These are phyloP conservation scores for Aspergillus sp. DNA, from an alignment of 2,329 filamentous ascomycete genomes.

Conservation along the genomic window DNA sequence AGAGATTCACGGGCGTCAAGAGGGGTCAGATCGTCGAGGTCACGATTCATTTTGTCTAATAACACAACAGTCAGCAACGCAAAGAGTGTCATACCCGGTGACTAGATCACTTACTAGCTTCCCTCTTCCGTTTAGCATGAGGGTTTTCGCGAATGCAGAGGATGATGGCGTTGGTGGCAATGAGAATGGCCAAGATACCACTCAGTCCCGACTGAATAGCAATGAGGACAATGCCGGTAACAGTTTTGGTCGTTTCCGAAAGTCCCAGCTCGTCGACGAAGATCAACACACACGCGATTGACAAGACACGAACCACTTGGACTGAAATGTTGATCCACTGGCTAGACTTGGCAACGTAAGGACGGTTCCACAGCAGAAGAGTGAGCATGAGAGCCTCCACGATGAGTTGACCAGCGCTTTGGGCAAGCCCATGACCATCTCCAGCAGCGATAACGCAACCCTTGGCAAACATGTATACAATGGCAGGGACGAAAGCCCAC, in stretches of 20 bases:
- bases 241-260: slow-evolving; percentile 86
- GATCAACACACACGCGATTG: slow-evolving; percentile 82
- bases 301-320: slow-evolving; percentile 83
- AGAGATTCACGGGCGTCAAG: slow-evolving; percentile 72
- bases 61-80: neutral
- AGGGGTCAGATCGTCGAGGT: slow-evolving; percentile 80
- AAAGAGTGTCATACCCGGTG: neutral
- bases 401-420: slow-evolving; percentile 76
- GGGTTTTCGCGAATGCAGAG: slow-evolving; percentile 84
- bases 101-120: slow-evolving; percentile 68
- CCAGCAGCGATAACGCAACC: slow-evolving; percentile 81
- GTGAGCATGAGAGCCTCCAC: slow-evolving; percentile 78
- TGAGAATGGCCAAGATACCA: slow-evolving; percentile 79
- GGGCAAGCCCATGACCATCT: slow-evolving; percentile 80
- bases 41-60: slow-evolving; percentile 72
- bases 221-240: slow-evolving; percentile 90
- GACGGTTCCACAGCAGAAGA: slow-evolving; percentile 79
- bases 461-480: slow-evolving; percentile 88
- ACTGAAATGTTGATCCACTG: slow-evolving; percentile 95
- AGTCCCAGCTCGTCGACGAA: slow-evolving; percentile 94
- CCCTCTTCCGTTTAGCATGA: slow-evolving; percentile 83
- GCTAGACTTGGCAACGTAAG: slow-evolving; percentile 81
- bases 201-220: slow-evolving; percentile 86
- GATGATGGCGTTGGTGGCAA: slow-evolving; percentile 84
- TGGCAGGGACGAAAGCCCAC: slow-evolving; percentile 92